These are phyloP conservation scores for Mortierella sp. DNA, from an alignment of 371 early-diverging fungal genomes.

Conservation along the genomic window DNA sequence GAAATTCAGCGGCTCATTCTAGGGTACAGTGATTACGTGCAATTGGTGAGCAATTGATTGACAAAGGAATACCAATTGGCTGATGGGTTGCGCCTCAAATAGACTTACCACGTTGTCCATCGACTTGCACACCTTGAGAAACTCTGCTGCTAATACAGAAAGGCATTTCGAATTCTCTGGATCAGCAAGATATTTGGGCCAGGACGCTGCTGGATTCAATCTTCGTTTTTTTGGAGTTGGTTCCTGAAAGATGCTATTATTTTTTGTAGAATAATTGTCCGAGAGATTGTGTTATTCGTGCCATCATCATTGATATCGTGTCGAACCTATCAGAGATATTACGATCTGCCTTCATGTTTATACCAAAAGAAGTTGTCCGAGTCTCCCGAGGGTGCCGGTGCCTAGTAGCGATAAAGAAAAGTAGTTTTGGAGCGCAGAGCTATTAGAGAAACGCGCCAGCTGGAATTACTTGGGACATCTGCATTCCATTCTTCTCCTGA, in stretches of 20 bases:
- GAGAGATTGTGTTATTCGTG: neutral
- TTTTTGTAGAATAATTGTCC: neutral
- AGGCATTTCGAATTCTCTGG: conserved; percentile 47
- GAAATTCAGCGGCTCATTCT: conserved; percentile 41
- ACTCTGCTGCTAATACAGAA: conserved; percentile 39
- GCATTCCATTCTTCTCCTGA: neutral
- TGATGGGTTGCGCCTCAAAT: too few relatives aligned
- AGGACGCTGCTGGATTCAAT: conserved; percentile 29
- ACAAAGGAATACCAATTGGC: neutral
- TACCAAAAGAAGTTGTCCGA: conserved; percentile 47
- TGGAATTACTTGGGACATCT: neutral
- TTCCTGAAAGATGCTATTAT: conserved; percentile 42
- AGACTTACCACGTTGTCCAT: conserved; percentile 42
- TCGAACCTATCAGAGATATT: neutral
- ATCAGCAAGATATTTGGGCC: conserved; percentile 43
- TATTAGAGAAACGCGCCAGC: neutral
- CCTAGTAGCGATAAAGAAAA: neutral
- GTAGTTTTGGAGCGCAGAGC: neutral
- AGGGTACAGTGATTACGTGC: neutral
- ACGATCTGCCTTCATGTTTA: neutral
- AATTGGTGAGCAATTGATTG: neutral
- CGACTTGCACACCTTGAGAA: conserved; percentile 47
- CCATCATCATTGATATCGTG: neutral
- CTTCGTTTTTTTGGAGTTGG: conserved; percentile 38
- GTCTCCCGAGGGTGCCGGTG: conserved; percentile 14